phyloP scores from a whole-genome alignment of 1,284 basidiomycete species.

The Cerrena zonata region DNA sequence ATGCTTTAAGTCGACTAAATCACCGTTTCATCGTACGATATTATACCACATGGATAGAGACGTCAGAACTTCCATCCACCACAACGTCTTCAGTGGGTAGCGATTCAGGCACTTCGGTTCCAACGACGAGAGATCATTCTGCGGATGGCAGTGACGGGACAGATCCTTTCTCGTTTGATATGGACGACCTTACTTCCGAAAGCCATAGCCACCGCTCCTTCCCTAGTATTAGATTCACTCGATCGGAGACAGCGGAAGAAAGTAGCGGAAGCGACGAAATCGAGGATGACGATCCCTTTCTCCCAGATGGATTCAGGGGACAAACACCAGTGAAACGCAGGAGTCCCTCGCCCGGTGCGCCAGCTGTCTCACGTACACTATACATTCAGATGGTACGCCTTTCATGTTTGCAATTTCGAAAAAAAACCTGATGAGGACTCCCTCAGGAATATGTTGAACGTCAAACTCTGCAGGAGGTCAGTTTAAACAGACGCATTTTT shows the following conservation, averaged over 20 bases:
- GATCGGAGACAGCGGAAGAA: constrained; percentile 36
- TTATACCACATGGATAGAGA: constrained; percentile 79
- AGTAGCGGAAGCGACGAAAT: constrained; percentile 31
- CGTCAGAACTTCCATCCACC: constrained; percentile 44
- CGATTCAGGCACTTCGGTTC: constrained; percentile 44
- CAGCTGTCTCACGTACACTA: constrained; percentile 54
- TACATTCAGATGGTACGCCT: constrained; percentile 82
- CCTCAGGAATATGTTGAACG: constrained; percentile 81
- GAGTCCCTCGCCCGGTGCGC: constrained; percentile 23
- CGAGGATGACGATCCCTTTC: constrained; percentile 23
- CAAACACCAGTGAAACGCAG: constrained; percentile 20
- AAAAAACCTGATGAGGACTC: constrained; percentile 2
- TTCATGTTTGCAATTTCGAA: constrained; percentile 3
- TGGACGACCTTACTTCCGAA: constrained; percentile 53
- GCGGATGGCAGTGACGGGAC: constrained; percentile 11
- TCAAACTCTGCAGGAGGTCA: constrained; percentile 75
- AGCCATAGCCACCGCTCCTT: constrained; percentile 54
- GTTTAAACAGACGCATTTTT: constrained; percentile 10
- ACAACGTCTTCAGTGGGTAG: constrained; percentile 40
- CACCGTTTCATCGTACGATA: constrained; percentile 91
- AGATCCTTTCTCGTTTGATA: constrained; percentile 53
- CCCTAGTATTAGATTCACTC: constrained; percentile 74
- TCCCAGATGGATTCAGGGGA: constrained; percentile 5
- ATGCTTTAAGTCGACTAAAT: constrained; percentile 79
- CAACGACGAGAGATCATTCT: constrained; percentile 19